These are phyloP conservation scores for Cyphellophora europaea DNA, from an alignment of 2,329 filamentous ascomycete species.

Conservation along the genomic window DNA sequence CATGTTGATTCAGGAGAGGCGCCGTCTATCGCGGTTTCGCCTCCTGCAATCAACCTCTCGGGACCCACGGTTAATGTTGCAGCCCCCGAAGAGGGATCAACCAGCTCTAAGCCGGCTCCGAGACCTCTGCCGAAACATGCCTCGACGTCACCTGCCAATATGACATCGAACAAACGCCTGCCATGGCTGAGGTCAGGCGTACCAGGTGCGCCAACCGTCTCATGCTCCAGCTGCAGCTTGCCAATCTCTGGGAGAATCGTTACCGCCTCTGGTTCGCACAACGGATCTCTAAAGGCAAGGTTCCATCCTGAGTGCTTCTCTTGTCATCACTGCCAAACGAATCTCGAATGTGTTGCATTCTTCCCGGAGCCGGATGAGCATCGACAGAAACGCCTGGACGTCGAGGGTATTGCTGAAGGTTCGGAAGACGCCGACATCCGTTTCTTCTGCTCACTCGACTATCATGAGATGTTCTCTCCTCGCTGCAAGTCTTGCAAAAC, in stretches of 20 bases:
- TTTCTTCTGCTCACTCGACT: constrained; percentile 98
- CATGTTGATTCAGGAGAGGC: constrained; percentile 5
- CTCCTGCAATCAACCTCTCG: constrained; percentile 7
- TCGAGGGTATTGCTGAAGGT: constrained; percentile 49
- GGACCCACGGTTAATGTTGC: constrained; percentile 26
- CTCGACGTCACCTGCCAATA: constrained; percentile 23
- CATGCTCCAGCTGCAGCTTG: constrained; percentile 73
- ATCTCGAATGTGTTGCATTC: constrained; percentile 90
- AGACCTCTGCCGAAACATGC: constrained; percentile 16
- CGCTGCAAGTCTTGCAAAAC: constrained; percentile 94
- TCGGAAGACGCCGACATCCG: constrained; percentile 45
- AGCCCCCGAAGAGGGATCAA: too few relatives aligned
- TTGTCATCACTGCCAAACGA: constrained; percentile 78
- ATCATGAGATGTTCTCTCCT: constrained; percentile 87
- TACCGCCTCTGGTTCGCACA: constrained; percentile 57
- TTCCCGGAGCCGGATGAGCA: constrained; percentile 76
- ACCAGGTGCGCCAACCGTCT: constrained; percentile 50
- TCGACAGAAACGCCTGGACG: constrained; percentile 61
- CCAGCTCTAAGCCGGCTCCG: constrained; percentile 4
- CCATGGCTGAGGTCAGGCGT: constrained; percentile 30
- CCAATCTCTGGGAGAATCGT: constrained; percentile 88
- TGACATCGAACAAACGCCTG: constrained; percentile 23
- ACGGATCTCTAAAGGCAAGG: constrained; percentile 32
- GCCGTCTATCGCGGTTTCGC: constrained; percentile 3
- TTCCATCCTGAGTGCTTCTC: constrained; percentile 93